Evolutionary conservation across 805 yeast species (phyloP).

Genomic region (Phaffomyces opuntiae): DNA sequence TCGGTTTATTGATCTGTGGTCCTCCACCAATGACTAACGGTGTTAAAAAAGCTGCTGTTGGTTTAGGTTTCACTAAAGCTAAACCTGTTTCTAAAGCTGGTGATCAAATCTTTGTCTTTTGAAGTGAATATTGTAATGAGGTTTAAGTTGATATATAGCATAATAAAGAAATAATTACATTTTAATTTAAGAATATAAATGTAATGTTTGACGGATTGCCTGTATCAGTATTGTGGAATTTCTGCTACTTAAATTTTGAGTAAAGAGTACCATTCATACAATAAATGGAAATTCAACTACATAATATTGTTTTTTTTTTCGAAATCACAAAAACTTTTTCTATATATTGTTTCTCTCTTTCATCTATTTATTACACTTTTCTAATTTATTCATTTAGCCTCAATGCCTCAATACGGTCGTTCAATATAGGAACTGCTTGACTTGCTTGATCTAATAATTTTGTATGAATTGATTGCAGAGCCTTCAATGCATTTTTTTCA

Average conservation of each 20-base stretch:
- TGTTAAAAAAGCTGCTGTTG: conserved; percentile 69
- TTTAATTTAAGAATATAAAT: too few relatives aligned
- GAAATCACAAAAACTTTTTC: too few relatives aligned
- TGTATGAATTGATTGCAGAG: conserved; percentile 79
- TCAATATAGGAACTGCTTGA: conserved; percentile 24
- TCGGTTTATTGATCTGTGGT: conserved; percentile 81
- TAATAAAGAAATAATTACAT: too few relatives aligned
- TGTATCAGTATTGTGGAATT: too few relatives aligned
- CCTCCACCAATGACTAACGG: conserved; percentile 91
- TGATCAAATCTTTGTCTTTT: conserved; percentile 86
- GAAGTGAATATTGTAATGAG: conserved; percentile 10
- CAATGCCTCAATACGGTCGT: conserved; percentile 39
- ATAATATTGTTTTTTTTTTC: too few relatives aligned
- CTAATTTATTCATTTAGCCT: conserved; percentile 27
- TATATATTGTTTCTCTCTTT: too few relatives aligned
- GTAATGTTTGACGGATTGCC: too few relatives aligned
- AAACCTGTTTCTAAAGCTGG: conserved; percentile 85
- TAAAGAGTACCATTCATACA: too few relatives aligned
- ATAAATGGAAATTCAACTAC: too few relatives aligned
- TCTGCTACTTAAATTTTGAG: too few relatives aligned
- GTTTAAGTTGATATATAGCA: too few relatives aligned
- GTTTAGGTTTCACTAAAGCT: conserved; percentile 74
- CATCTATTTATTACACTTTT: neutral
- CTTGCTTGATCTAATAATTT: conserved; percentile 49
- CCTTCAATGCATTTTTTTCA: conserved; percentile 74